These are phyloP conservation scores for Magnusiomyces sp. DNA, from an alignment of 1,139 yeast genomes.

Conservation along the genomic window DNA sequence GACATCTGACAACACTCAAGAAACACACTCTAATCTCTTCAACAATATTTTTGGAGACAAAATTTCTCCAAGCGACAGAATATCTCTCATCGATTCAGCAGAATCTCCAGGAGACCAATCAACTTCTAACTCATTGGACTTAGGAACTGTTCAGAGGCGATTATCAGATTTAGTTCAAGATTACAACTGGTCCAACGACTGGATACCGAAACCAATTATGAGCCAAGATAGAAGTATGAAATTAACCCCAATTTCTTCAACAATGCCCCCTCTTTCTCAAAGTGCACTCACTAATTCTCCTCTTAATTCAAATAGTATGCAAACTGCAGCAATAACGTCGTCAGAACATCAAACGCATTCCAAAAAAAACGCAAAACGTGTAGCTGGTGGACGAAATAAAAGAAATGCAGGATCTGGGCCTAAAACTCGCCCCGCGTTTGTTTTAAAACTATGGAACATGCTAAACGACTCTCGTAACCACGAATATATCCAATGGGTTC, in stretches of 20 bases:
- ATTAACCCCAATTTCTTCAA: neutral
- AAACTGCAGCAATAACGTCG: neutral
- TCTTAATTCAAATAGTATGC: neutral
- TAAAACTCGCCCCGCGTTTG: constrained; percentile 72
- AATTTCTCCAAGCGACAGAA: neutral
- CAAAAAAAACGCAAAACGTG: constrained; percentile 13
- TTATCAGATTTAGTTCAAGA: constrained; percentile 4
- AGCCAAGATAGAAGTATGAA: neutral
- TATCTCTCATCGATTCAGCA: neutral
- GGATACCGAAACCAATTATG: neutral
- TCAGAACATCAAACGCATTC: no score
- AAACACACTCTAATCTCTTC: neutral
- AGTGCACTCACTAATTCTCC: neutral
- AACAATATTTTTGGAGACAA: neutral
- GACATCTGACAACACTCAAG: neutral
- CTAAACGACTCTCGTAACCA: constrained; percentile 69
- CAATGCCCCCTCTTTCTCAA: neutral
- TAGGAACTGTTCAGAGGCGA: neutral
- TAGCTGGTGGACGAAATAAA: constrained; percentile 19
- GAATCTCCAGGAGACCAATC: neutral
- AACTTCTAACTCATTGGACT: neutral
- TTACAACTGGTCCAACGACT: constrained; percentile 4
- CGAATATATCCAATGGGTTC: constrained; percentile 72
- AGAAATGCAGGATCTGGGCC: constrained; percentile 26
- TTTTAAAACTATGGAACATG: constrained; percentile 90